Evolutionary conservation across 768 basidiomycete species (phyloP).

Genomic region (Termitomyces sp.): DNA sequence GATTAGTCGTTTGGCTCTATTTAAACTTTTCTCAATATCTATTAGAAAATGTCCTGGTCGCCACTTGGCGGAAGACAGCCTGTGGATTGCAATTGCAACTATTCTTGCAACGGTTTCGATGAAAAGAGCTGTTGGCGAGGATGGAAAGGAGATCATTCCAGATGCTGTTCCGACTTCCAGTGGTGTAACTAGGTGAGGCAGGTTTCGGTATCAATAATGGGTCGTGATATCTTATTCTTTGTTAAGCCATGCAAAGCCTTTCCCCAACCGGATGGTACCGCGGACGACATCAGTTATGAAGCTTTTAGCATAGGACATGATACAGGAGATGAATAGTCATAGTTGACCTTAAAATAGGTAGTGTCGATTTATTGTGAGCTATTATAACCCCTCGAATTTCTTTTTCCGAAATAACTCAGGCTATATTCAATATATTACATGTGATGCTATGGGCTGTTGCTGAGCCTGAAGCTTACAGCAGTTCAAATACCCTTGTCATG

Average conservation of each 20-base stretch:
- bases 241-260: background rate
- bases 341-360: no score
- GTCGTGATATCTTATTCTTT: background rate
- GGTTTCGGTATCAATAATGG: background rate
- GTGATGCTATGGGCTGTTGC: no score
- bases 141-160: background rate
- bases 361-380: no score
- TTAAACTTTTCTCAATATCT: background rate
- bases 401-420: no score
- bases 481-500: no score
- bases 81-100: constrained; percentile 17
- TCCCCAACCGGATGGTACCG: background rate
- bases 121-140: background rate
- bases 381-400: no score
- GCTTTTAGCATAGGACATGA: background rate
- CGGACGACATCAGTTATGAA: background rate
- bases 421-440: no score
- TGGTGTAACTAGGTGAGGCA: background rate
- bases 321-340: no score
- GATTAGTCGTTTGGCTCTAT: background rate
- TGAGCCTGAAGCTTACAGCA: no score
- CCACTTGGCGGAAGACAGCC: constrained; percentile 34
- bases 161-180: constrained; percentile 2
- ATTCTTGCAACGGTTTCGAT: constrained; percentile 2
- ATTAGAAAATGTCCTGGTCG: constrained; percentile 28